Conservation (phyloP, 352 stramenopile genomes). For the Halophytophthora batemanensis region DNA sequence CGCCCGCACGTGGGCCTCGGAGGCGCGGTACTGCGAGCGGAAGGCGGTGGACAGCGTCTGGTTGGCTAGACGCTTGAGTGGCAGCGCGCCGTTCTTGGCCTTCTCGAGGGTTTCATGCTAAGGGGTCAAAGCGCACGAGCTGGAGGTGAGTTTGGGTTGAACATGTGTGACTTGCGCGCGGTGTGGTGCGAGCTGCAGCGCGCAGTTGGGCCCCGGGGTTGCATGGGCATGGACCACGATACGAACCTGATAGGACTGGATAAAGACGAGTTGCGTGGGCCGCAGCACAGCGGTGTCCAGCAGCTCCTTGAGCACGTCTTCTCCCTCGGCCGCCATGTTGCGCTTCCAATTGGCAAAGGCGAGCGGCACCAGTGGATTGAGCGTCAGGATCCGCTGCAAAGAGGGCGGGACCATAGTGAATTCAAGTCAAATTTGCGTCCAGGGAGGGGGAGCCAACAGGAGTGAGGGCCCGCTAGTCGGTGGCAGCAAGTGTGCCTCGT, state of each 20-base stretch:
- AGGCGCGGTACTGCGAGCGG: slow-evolving; percentile 51
- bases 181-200: neutral
- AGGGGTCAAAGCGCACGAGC: neutral
- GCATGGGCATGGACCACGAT: neutral
- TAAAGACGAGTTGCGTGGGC: slow-evolving; percentile 42
- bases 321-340: slow-evolving; percentile 27
- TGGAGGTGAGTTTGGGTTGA: neutral
- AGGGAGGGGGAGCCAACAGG: neutral
- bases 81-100: slow-evolving; percentile 48
- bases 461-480: neutral
- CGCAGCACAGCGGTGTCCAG: slow-evolving; percentile 52
- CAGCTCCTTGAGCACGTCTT: slow-evolving; percentile 65
- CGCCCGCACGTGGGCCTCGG: slow-evolving; percentile 49
- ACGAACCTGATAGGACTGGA: slow-evolving; percentile 59
- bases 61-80: slow-evolving; percentile 64
- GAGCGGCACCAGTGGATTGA: slow-evolving; percentile 13
- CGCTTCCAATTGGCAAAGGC: neutral
- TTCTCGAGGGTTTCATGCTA: slow-evolving; percentile 67
- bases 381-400: neutral
- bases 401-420: neutral
- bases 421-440: slow-evolving; percentile 4
- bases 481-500: neutral
- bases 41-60: slow-evolving; percentile 54
- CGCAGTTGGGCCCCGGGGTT: neutral
- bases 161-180: slow-evolving; percentile 1